These are phyloP conservation scores for Vicia faba DNA, from an alignment of 306 rosid species.

Conservation along the genomic window DNA sequence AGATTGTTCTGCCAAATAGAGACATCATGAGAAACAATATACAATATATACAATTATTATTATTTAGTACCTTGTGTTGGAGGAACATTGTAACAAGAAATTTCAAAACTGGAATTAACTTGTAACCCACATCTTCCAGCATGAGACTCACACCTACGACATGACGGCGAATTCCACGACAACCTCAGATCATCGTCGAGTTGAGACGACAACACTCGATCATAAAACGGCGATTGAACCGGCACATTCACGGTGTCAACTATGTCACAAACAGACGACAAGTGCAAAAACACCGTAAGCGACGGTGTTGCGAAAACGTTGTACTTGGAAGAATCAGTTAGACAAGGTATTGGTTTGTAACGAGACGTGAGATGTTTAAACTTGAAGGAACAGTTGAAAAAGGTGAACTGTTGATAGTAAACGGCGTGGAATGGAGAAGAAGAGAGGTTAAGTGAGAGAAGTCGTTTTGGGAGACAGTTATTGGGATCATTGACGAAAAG, in stretches of 20 bases:
- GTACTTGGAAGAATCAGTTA: slow-evolving; percentile 42
- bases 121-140: slow-evolving; percentile 67
- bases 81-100: slow-evolving; percentile 53
- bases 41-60: too few species aligned
- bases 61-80: slow-evolving; percentile 32
- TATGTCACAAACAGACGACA: slow-evolving; percentile 43
- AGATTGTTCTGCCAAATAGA: too few species aligned
- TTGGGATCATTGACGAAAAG: slow-evolving; percentile 69
- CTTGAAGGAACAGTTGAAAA: slow-evolving; percentile 67
- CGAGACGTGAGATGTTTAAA: slow-evolving; percentile 31
- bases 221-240: slow-evolving; percentile 41
- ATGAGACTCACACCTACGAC: slow-evolving; percentile 57
- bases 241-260: slow-evolving; percentile 52
- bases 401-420: slow-evolving; percentile 47
- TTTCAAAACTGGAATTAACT: slow-evolving; percentile 35
- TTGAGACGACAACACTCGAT: slow-evolving; percentile 44
- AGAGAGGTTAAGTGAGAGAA: slow-evolving; percentile 57
- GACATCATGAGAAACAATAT: too few species aligned
- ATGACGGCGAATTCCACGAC: slow-evolving; percentile 61
- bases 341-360: slow-evolving; percentile 58
- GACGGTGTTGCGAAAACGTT: slow-evolving; percentile 63
- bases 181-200: slow-evolving; percentile 47
- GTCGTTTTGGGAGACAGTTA: slow-evolving; percentile 59
- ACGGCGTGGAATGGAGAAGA: slow-evolving; percentile 53
- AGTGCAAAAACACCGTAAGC: not conserved